Percentiles rank a stretch among this genome's conserved stretches.
Evolutionary conservation across 371 early-diverging fungal species (phyloP).

Genomic region (Mortierella sp.): DNA sequence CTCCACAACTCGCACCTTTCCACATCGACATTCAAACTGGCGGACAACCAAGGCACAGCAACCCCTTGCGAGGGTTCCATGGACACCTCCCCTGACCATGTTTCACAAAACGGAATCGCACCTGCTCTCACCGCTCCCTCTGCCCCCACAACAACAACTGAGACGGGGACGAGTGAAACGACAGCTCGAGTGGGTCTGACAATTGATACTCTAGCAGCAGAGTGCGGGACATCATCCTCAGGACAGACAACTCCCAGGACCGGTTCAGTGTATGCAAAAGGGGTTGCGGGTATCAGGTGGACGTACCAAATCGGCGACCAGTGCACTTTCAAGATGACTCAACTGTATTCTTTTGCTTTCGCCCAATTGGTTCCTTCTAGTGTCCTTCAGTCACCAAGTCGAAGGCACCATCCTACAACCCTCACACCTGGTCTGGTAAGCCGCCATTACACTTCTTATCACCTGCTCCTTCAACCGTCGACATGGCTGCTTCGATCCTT

Average conservation of each 20-base stretch:
- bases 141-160: constrained; percentile 3
- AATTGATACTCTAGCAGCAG: not conserved
- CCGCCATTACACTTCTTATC: not conserved
- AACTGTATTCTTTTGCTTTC: not conserved
- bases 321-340: not conserved
- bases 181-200: not conserved
- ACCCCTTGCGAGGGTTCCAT: constrained; percentile 18
- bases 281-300: not conserved
- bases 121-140: not conserved
- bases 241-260: not conserved
- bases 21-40: constrained; percentile 14
- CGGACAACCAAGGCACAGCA: not conserved
- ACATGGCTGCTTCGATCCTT: not conserved
- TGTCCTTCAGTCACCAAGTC: constrained; percentile 16
- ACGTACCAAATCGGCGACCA: not conserved
- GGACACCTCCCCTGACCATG: constrained; percentile 27
- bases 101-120: not conserved
- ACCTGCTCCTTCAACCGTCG: not conserved
- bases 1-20: not conserved
- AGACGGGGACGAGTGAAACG: not conserved
- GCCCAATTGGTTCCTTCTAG: not conserved
- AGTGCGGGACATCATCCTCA: constrained; percentile 16
- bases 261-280: constrained; percentile 5
- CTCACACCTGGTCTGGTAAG: constrained; percentile 37
- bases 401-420: constrained; percentile 30